A percentile compares a stretch with the other conserved stretches of the same genome.
Evolutionary conservation across 352 stramenopile genomes (phyloP).

Genomic region (Pythium coloratum): DNA sequence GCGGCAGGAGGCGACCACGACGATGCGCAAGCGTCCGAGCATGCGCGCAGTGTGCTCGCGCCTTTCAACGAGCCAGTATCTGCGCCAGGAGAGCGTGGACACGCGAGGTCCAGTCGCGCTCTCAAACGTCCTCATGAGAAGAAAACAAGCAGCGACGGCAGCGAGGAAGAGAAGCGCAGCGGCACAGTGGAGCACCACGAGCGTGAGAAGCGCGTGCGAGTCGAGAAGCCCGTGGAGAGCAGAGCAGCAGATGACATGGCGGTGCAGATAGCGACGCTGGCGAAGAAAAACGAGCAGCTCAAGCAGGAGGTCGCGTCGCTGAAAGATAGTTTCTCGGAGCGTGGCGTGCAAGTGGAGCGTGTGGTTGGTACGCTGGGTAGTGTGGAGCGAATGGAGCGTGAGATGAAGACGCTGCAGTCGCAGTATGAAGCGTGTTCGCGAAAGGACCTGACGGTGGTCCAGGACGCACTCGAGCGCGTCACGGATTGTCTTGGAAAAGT

Average conservation of each 20-base stretch:
- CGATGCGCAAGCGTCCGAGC: neutral
- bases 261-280: conserved; percentile 19
- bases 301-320: conserved; percentile 40
- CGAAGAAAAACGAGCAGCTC: conserved; percentile 44
- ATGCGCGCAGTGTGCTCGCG: conserved; percentile 3
- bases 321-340: conserved; percentile 38
- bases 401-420: conserved; percentile 40
- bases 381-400: conserved; percentile 40
- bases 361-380: conserved; percentile 37
- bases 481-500: conserved; percentile 51
- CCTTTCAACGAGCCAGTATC: neutral
- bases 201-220: conserved; percentile 12
- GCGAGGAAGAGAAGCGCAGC: neutral
- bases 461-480: conserved; percentile 54
- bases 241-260: conserved; percentile 24
- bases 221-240: neutral
- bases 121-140: conserved; percentile 12
- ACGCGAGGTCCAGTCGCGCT: neutral
- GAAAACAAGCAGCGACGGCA: neutral
- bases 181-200: neutral
- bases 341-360: conserved; percentile 38
- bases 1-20: neutral
- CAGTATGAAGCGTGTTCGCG: conserved; percentile 48
- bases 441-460: conserved; percentile 48
- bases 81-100: neutral